phyloP scores from a whole-genome alignment of 257 asterid genomes.

The Phtheirospermum japonicum region DNA sequence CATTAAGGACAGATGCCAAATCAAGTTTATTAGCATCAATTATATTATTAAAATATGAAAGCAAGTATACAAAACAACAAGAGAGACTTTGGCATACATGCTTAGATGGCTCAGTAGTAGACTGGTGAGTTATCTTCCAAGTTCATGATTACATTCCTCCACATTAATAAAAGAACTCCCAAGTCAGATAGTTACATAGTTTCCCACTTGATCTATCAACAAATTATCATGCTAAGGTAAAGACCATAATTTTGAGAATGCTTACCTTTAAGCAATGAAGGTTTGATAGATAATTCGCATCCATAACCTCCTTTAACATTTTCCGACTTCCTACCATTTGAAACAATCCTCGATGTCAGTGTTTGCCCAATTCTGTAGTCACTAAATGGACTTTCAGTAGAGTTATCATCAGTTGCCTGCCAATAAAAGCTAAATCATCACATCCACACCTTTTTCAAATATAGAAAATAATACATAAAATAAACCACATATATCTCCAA shows the following conservation, averaged over 20 bases:
- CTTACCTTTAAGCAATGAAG: slow-evolving; percentile 68
- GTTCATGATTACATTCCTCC: no score
- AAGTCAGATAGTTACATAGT: no score
- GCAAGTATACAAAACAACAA: no score
- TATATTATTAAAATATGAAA: no score
- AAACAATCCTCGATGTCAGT: slow-evolving; percentile 64
- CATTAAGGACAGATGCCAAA: no score
- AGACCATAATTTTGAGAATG: slow-evolving; percentile 6
- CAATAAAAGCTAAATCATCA: slow-evolving; percentile 22
- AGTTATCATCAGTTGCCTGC: slow-evolving; percentile 66
- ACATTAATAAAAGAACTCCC: no score
- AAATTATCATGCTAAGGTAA: slow-evolving; percentile 6
- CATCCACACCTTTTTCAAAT: neutral
- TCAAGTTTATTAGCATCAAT: no score
- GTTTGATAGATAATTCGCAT: slow-evolving; percentile 83
- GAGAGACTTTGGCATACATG: no score
- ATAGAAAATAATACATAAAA: slow-evolving; percentile 5
- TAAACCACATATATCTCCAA: neutral
- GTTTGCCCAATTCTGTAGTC: slow-evolving; percentile 68
- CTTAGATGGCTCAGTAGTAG: no score
- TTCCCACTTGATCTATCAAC: no score
- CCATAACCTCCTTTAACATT: slow-evolving; percentile 43
- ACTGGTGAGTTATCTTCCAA: no score
- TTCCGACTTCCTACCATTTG: slow-evolving; percentile 51
- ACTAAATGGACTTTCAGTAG: slow-evolving; percentile 62